Evolutionary conservation across 2,329 filamentous ascomycete species (phyloP), one percentile per base, ranked within the genome.

Genomic region (Raffaelea arxii): DNA sequence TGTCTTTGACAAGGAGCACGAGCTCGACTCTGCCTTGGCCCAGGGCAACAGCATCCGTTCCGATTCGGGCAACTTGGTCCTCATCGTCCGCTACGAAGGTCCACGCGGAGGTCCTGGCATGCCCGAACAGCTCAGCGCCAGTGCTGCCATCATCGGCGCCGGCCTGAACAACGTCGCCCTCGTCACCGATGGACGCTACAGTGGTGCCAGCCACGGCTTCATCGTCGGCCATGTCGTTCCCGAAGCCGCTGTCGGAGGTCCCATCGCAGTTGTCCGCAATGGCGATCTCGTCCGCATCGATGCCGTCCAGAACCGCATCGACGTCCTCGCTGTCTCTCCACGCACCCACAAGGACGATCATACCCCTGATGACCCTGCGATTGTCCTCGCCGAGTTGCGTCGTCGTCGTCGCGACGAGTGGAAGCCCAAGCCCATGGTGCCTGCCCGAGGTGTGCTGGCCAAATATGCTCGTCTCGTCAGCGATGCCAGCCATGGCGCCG

Each of bases 81-180:
- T 96, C 24, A 80, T 96, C 25, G 89, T 97, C 46, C 82, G 91
- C 21, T 96, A 96, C 62, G 91, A 97, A 62, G 91, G 91, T 0
- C 91, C 91, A 12, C 90, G 87, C 61, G 91, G 91, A 51, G 91
- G 91, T 0, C 91, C 91, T 0, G 91, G 91, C 38, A 97, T 97
- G 91, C 91, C 90, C 2, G 91, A 97, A 66, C 89, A 95, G 65
- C 75, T 97, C 39, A 88, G 85, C 61, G 86, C 91, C 11, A 85
- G 79, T 49, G 89, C 89, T 0, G 87, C 90, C 18, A 86, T 97
- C 55, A 95, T 95, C 84, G 91, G 91, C 42, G 91, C 91, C 1
- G 85, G 85, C 12, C 71, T 97, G 44, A 86, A 73, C 44, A 94
- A 95, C 57, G 78, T 96, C 9, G 90, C 91, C 0, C 75, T 97